Evolutionary conservation across 306 rosid genomes (phyloP).

Genomic region (Crotalaria pallida): DNA sequence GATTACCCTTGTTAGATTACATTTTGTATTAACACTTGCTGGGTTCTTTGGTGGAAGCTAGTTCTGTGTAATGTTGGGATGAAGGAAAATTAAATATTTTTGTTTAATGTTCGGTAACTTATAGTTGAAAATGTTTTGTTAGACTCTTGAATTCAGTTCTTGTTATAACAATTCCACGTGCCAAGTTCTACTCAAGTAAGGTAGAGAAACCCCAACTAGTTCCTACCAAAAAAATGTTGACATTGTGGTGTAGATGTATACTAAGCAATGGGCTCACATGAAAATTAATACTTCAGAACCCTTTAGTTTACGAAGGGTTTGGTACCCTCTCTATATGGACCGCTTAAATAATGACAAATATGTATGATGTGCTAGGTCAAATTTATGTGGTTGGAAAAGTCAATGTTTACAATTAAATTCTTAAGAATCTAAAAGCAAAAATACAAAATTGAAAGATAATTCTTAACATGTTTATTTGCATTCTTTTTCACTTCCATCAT

Average conservation of each 20-base stretch:
- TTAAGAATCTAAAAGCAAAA: too few species aligned
- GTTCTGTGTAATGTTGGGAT: slow-evolving; percentile 55
- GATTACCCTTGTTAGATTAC: slow-evolving; percentile 38
- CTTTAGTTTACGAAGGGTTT: too few species aligned
- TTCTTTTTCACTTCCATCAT: too few species aligned
- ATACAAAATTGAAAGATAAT: too few species aligned
- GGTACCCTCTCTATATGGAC: too few species aligned
- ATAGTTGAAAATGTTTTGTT: slow-evolving; percentile 19
- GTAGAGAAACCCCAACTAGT: neutral
- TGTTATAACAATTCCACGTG: neutral
- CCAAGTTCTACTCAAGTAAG: neutral
- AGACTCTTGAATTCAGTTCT: slow-evolving; percentile 8
- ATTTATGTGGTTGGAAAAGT: too few species aligned
- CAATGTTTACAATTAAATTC: too few species aligned
- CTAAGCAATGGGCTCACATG: neutral
- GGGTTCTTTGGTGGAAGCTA: slow-evolving; percentile 40
- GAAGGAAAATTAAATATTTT: slow-evolving; percentile 44
- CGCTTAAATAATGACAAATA: too few species aligned
- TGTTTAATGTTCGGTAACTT: slow-evolving; percentile 26
- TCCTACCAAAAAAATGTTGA: neutral
- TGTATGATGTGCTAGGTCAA: too few species aligned
- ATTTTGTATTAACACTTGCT: slow-evolving; percentile 33
- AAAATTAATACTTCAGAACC: too few species aligned
- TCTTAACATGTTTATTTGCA: too few species aligned
- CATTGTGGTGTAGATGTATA: neutral